phyloP scores from a whole-genome alignment of 2,329 filamentous ascomycete species.

The Aspergillus sp. region DNA sequence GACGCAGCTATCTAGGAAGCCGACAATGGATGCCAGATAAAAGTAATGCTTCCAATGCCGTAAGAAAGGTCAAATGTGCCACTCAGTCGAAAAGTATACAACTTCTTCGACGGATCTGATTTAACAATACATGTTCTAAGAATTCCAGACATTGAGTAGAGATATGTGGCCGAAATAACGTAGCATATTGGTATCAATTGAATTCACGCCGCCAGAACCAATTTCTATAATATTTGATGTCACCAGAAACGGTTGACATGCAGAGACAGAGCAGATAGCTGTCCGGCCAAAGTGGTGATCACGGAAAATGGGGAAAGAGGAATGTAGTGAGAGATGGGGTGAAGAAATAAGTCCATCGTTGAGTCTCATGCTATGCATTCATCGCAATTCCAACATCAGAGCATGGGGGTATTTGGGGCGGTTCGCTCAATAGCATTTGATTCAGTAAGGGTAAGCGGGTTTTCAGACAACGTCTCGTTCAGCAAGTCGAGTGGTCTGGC shows the following conservation, averaged over 20 bases:
- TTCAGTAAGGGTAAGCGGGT: slow-evolving; percentile 30
- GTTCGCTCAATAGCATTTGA: slow-evolving; percentile 22
- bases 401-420: slow-evolving; percentile 22
- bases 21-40: not conserved
- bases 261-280: not conserved
- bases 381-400: slow-evolving; percentile 31
- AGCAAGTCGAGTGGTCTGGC: slow-evolving; percentile 31
- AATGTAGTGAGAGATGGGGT: not conserved
- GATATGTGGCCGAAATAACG: not conserved
- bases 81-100: not conserved
- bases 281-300: not conserved
- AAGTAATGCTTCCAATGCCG: not conserved
- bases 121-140: not conserved
- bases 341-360: not conserved
- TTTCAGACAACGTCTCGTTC: slow-evolving; percentile 34
- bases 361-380: slow-evolving; percentile 27
- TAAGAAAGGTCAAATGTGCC: too few species aligned
- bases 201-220: not conserved
- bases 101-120: not conserved
- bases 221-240: not conserved
- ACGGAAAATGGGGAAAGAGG: not conserved
- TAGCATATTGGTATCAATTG: not conserved
- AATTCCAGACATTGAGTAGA: not conserved
- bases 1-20: not conserved
- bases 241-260: not conserved